Conservation (phyloP, 2,329 filamentous ascomycete species). For the Grosmannia clavigera region DNA sequence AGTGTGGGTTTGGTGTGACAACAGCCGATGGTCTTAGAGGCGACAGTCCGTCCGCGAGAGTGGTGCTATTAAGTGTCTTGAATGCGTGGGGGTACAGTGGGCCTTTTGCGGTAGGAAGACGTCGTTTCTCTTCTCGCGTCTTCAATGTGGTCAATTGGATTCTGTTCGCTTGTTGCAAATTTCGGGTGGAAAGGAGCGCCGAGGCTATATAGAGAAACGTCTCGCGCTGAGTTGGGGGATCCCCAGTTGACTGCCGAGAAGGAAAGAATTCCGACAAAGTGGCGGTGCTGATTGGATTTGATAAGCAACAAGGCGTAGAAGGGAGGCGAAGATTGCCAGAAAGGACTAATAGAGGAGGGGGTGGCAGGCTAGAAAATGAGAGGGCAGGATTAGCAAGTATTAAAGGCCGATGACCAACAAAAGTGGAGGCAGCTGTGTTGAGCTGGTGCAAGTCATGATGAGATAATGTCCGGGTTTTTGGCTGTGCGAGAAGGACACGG, state of each 20-base stretch:
- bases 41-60: not conserved
- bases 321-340: not conserved
- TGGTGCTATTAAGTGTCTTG: not conserved
- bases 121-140: not conserved
- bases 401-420: constrained; percentile 3
- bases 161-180: not conserved
- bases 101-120: not conserved
- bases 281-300: not conserved
- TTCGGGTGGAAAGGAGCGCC: not conserved
- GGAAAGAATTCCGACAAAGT: not conserved
- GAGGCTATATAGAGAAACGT: not conserved
- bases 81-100: not conserved
- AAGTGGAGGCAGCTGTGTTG: not conserved
- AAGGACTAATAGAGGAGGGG: not conserved
- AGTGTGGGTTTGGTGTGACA: not conserved
- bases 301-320: not conserved
- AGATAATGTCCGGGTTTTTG: not conserved
- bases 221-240: not conserved
- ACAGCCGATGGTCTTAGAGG: not conserved
- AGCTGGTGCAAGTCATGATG: constrained; percentile 4
- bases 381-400: constrained; percentile 2
- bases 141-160: not conserved
- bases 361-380: not conserved
- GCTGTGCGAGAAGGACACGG: not conserved
- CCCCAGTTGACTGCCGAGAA: not conserved